A percentile compares a stretch with the other conserved stretches of the same genome.
These are phyloP conservation scores for Gentiana straminea DNA, from an alignment of 257 asterid species.

Conservation along the genomic window DNA sequence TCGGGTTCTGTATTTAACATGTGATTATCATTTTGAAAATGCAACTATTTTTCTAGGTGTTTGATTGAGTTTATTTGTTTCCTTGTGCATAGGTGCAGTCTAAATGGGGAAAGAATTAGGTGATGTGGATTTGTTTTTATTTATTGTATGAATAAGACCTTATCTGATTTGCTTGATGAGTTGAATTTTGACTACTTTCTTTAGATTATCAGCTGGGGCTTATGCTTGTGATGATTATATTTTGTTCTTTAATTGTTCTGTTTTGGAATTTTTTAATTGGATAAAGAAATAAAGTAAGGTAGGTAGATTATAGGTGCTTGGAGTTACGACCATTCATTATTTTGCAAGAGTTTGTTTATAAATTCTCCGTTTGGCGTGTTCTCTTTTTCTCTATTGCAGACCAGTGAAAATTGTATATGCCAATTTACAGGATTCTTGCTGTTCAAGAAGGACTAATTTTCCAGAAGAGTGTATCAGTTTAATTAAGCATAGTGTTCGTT, in stretches of 20 bases:
- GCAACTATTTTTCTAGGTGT: not conserved
- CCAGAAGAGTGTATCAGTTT: constrained; percentile 11
- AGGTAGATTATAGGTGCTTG: not conserved
- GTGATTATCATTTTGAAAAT: not conserved
- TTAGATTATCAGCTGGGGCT: not conserved
- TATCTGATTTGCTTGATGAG: constrained; percentile 1
- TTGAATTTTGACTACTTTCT: not conserved
- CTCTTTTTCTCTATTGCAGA: constrained; percentile 30
- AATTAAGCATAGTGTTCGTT: constrained; percentile 16
- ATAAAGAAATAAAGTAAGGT: not conserved
- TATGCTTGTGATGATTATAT: not conserved
- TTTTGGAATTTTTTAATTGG: not conserved
- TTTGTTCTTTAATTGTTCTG: not conserved
- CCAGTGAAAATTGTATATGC: constrained; percentile 16
- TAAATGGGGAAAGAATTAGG: not conserved
- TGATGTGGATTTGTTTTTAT: not conserved
- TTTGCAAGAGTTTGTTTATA: constrained; percentile 5
- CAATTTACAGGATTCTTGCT: constrained; percentile 27
- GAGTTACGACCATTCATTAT: not conserved
- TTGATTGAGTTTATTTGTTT: constrained; percentile 2
- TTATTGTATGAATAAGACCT: constrained; percentile 1
- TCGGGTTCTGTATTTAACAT: not conserved
- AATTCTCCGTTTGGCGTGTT: constrained; percentile 17
- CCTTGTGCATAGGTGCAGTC: not conserved
- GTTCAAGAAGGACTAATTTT: constrained; percentile 11